A percentile compares a stretch with the other conserved stretches of the same genome.
These are phyloP conservation scores for Mucor mucedo DNA, from an alignment of 371 early-diverging fungal genomes.

Conservation along the genomic window DNA sequence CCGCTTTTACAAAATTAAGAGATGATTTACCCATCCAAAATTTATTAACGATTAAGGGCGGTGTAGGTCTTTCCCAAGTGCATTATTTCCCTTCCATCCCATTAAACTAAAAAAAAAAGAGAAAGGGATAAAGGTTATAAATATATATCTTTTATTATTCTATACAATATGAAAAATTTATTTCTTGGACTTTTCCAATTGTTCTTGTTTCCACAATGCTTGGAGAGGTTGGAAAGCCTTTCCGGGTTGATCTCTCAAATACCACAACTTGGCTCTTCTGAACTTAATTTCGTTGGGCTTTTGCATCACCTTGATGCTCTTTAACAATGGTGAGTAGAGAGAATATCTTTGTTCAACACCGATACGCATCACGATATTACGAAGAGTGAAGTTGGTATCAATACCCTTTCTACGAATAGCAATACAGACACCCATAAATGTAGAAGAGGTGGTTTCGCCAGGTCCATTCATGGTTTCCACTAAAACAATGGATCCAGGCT, in stretches of 20 bases:
- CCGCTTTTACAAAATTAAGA: slow-evolving; percentile 43
- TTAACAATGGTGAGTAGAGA: slow-evolving; percentile 85
- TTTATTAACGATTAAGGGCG: slow-evolving; percentile 37
- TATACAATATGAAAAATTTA: slow-evolving; percentile 11
- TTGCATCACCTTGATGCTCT: slow-evolving; percentile 74
- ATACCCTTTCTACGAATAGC: slow-evolving; percentile 82
- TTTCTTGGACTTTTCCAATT: slow-evolving; percentile 35
- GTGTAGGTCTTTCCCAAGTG: slow-evolving; percentile 37
- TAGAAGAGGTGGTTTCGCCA: slow-evolving; percentile 67
- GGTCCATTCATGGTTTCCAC: slow-evolving; percentile 77
- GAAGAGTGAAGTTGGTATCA: slow-evolving; percentile 78
- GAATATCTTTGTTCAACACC: slow-evolving; percentile 84
- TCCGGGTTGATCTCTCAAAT: slow-evolving; percentile 80
- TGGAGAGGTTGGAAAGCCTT: slow-evolving; percentile 70
- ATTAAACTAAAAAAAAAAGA: slow-evolving; percentile 5
- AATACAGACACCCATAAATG: slow-evolving; percentile 81
- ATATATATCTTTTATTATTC: neutral
- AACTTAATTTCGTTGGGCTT: slow-evolving; percentile 62
- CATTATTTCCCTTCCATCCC: slow-evolving; percentile 27
- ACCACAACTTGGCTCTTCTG: slow-evolving; percentile 81
- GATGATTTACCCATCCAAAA: slow-evolving; percentile 29
- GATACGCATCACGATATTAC: slow-evolving; percentile 81
- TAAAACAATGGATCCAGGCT: slow-evolving; percentile 73
- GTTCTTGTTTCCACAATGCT: slow-evolving; percentile 60
- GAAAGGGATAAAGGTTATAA: neutral